These are phyloP conservation scores for Chytriomyces confervae DNA, from an alignment of 192 early-diverging fungal species.

Conservation along the genomic window DNA sequence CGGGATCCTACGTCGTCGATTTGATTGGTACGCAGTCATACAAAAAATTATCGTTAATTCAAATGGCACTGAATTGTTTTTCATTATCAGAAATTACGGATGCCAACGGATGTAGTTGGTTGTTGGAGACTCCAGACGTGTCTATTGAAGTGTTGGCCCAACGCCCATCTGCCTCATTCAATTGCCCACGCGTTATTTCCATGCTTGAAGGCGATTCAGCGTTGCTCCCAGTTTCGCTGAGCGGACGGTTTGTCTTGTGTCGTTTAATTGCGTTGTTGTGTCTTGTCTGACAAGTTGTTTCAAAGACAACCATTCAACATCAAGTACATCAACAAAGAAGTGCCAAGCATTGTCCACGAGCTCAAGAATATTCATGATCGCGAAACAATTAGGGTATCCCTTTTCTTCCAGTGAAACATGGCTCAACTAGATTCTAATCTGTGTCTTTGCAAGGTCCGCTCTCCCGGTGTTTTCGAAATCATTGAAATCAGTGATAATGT, in stretches of 20 bases:
- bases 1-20: slow-evolving; percentile 53
- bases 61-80: background rate
- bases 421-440: background rate
- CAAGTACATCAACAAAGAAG: slow-evolving; percentile 29
- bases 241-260: slow-evolving; percentile 40
- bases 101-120: slow-evolving; percentile 51
- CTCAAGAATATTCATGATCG: slow-evolving; percentile 20
- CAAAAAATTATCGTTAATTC: no score
- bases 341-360: slow-evolving; percentile 12
- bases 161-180: slow-evolving; percentile 50
- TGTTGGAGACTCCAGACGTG: slow-evolving; percentile 40
- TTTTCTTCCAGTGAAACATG: background rate
- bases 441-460: slow-evolving; percentile 9
- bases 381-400: slow-evolving; percentile 31
- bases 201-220: slow-evolving; percentile 44
- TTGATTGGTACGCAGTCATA: slow-evolving; percentile 40
- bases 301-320: slow-evolving; percentile 37
- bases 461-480: slow-evolving; percentile 46
- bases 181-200: slow-evolving; percentile 39
- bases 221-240: slow-evolving; percentile 35
- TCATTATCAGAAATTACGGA: slow-evolving; percentile 47
- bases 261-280: background rate
- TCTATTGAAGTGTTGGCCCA: slow-evolving; percentile 50
- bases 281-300: background rate
- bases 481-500: slow-evolving; percentile 40